Evolutionary conservation across 2,329 filamentous ascomycete species (phyloP).

Genomic region (Colletotrichum eleusines): DNA sequence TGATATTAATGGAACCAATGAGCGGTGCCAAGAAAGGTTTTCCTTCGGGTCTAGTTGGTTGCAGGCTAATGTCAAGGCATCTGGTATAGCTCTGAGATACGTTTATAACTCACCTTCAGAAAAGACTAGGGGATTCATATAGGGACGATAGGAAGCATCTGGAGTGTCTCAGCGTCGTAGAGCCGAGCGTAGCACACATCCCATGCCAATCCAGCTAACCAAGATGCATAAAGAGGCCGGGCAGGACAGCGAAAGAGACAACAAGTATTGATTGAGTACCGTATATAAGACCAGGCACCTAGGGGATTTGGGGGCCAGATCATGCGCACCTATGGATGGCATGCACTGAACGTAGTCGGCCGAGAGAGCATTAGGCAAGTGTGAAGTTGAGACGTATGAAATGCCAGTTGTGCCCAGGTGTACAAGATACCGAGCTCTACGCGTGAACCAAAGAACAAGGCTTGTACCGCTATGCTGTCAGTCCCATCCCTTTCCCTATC

Average conservation of each 20-base stretch:
- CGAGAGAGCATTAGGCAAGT: not conserved
- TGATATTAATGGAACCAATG: not conserved
- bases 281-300: not conserved
- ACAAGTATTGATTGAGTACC: not conserved
- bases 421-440: not conserved
- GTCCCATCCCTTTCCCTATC: slow-evolving; percentile 81
- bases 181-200: slow-evolving; percentile 2
- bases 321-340: no score
- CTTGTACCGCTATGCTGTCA: slow-evolving; percentile 50
- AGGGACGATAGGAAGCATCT: not conserved
- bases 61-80: not conserved
- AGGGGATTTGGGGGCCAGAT: not conserved
- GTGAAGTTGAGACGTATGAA: not conserved
- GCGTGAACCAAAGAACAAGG: not conserved
- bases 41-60: not conserved
- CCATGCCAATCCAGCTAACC: not conserved
- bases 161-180: not conserved
- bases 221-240: slow-evolving; percentile 7
- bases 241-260: not conserved
- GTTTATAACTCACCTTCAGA: not conserved
- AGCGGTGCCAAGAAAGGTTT: not conserved
- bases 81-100: not conserved
- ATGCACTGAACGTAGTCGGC: not conserved
- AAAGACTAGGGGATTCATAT: not conserved
- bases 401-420: not conserved